These are phyloP conservation scores for Lactarius trivialis DNA, from an alignment of 768 basidiomycete genomes.

Conservation along the genomic window DNA sequence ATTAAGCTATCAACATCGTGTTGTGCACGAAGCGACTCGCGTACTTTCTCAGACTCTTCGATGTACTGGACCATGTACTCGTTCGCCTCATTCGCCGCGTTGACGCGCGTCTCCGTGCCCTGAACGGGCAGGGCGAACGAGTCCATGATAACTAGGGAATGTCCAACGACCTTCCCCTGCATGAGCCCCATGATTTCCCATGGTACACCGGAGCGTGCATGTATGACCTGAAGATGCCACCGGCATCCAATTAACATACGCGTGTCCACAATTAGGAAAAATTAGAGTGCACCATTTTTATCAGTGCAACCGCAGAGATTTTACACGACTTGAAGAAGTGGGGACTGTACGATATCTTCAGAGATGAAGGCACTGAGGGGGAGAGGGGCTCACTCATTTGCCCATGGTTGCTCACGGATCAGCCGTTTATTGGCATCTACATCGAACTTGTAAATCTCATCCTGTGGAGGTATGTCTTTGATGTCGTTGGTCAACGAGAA, in stretches of 20 bases:
- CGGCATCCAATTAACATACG: conserved; percentile 8
- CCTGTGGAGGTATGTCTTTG: conserved; percentile 61
- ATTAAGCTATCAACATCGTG: background rate
- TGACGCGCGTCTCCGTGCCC: conserved; percentile 97
- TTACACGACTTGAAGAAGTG: conserved; percentile 85
- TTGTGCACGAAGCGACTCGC: conserved; percentile 15
- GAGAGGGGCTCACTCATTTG: conserved; percentile 59
- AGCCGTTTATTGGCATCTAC: conserved; percentile 58
- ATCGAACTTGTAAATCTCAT: conserved; percentile 76
- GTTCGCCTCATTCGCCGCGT: conserved; percentile 90
- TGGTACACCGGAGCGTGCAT: conserved; percentile 92
- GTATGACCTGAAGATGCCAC: conserved; percentile 70
- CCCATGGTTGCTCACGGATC: conserved; percentile 73
- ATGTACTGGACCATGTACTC: conserved; percentile 98
- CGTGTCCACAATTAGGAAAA: background rate
- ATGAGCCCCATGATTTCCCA: conserved; percentile 99
- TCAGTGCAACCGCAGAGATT: conserved; percentile 90
- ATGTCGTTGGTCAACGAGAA: conserved; percentile 71
- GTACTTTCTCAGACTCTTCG: conserved; percentile 70
- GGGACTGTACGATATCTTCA: conserved; percentile 40
- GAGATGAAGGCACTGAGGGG: background rate
- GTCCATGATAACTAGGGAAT: conserved; percentile 82
- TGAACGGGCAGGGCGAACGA: conserved; percentile 96
- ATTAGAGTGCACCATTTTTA: conserved; percentile 73
- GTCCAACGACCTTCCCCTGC: conserved; percentile 89